phyloP scores from a whole-genome alignment of 2,329 filamentous ascomycete genomes.

The Penicillium sp. region DNA sequence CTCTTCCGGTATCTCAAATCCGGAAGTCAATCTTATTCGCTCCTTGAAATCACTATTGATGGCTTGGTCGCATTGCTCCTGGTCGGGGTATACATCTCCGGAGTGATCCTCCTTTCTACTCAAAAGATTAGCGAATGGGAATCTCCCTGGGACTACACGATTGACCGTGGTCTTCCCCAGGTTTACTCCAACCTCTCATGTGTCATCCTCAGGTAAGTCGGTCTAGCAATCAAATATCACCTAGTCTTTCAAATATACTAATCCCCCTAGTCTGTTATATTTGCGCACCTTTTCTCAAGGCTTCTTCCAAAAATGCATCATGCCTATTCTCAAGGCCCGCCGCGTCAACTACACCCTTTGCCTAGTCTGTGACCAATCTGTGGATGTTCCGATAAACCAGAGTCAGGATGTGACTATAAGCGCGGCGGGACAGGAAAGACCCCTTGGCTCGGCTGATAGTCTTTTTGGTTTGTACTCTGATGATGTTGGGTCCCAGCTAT shows the following conservation, averaged over 20 bases:
- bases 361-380: not conserved
- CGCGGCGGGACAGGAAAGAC: not conserved
- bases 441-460: not conserved
- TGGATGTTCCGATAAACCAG: not conserved
- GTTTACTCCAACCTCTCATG: constrained; percentile 4
- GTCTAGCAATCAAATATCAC: not conserved
- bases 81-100: not conserved
- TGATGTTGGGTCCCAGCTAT: not conserved
- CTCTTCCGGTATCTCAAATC: not conserved
- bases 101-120: not conserved
- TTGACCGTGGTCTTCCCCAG: not conserved
- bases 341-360: not conserved
- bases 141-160: not conserved
- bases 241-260: not conserved
- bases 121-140: not conserved
- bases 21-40: not conserved
- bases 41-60: not conserved
- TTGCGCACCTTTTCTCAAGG: not conserved
- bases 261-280: not conserved
- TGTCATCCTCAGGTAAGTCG: not conserved
- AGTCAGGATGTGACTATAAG: not conserved
- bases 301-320: not conserved
- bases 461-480: not conserved
- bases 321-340: not conserved
- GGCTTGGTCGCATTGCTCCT: not conserved